Base-by-base conservation (phyloP, 805 yeast species). In the Wickerhamiella domercqiae region DNA sequence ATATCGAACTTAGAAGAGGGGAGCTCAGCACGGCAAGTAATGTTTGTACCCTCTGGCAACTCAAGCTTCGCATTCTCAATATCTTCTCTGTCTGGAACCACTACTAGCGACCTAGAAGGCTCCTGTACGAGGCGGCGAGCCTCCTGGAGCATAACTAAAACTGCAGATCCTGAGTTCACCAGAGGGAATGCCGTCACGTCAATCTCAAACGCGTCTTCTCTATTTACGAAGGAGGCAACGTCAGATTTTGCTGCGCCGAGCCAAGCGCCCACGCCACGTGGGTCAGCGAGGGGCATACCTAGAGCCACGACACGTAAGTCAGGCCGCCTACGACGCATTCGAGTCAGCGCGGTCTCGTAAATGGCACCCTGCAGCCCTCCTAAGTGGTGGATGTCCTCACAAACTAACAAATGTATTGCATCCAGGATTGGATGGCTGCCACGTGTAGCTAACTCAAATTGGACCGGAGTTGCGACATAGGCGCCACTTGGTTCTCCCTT, bases 181-280 rank as follows among this genome's bases (percentile, higher is more conserved):
- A n/a, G n/a, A n/a, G n/a, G n/a, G n/a, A n/a, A n/a, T 9, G 26
- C 26, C 9, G 26, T 28, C 2, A 39, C 18, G 5, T 37, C 37
- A 11, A 63, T 15, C 57, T 61, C 35, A 62, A 62, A 16, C 53
- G 47, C 3, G 69, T 63, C 32, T 79, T 49, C 45, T 66, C 75
- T 16, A 79, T 71, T 39, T 68, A 61, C 61, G 0, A 78, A 84
- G 49, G 83, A 84, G 61, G 65, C 82, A 4, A 75, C 64, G 35
- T 72, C 64, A 15, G 48, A 46, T 48, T 73, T 76, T 1, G 66
- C 47, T 19, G 78, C 75, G 2, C 90, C 93, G 21, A 90, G 56
- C 95, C 97, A 90, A 38, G 77, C 81, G 1, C 80, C 87, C 40
- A 86, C 57, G 45, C 82, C 94, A 36, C 71, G 65, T 3, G 78